Percentiles rank a stretch among this genome's conserved stretches.
These are phyloP conservation scores for Xerocomus amazonicus DNA, from an alignment of 1,284 basidiomycete species.

Conservation along the genomic window DNA sequence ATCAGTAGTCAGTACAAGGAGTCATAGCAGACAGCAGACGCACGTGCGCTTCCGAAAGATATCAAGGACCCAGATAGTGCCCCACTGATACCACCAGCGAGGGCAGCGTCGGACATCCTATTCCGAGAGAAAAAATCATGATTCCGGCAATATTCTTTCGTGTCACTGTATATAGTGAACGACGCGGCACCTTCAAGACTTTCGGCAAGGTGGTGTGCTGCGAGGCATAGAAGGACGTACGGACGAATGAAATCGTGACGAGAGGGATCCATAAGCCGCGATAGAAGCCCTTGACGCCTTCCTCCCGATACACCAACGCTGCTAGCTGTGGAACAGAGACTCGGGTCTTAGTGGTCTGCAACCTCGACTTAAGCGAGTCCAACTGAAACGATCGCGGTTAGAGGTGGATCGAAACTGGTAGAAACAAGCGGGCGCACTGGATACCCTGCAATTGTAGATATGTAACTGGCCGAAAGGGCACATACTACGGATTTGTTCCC, in stretches of 20 bases:
- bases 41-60: constrained; percentile 80
- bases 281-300: constrained; percentile 91
- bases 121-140: constrained; percentile 56
- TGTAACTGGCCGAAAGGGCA: constrained; percentile 77
- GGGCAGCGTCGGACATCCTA: constrained; percentile 64
- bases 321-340: constrained; percentile 75
- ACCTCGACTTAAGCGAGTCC: constrained; percentile 87
- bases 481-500: constrained; percentile 80
- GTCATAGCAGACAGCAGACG: constrained; percentile 36
- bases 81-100: constrained; percentile 75
- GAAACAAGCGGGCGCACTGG: constrained; percentile 49
- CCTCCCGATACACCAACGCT: constrained; percentile 77
- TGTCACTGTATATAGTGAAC: constrained; percentile 91
- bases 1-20: constrained; percentile 7
- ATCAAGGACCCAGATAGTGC: constrained; percentile 82
- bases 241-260: constrained; percentile 94
- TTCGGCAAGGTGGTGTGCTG: constrained; percentile 10
- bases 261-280: constrained; percentile 90
- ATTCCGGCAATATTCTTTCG: constrained; percentile 77
- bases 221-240: constrained; percentile 47
- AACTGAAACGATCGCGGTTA: constrained; percentile 42
- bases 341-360: constrained; percentile 80
- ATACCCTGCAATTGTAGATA: constrained; percentile 80
- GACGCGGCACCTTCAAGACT: constrained; percentile 67
- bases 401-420: constrained; percentile 1